Evolutionary conservation across 768 basidiomycete genomes (phyloP).

Genomic region (Amanita pallidorosea): DNA sequence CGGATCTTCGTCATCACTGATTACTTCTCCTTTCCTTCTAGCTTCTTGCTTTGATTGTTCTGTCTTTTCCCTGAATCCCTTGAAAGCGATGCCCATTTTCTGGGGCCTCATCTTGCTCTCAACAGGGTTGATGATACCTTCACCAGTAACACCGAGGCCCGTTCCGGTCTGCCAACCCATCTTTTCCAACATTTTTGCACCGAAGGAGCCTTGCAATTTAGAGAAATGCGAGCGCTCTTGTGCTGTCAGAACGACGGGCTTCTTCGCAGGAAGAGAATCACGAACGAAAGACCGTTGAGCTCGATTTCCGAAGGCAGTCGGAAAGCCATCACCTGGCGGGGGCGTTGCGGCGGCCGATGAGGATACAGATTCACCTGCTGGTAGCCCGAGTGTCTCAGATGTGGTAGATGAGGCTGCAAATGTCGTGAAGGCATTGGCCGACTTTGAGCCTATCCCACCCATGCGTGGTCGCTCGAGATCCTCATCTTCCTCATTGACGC

Average conservation of each 20-base stretch:
- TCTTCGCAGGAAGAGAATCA: conserved; percentile 32
- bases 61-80: conserved; percentile 83
- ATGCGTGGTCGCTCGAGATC: conserved; percentile 24
- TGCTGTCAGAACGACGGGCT: conserved; percentile 43
- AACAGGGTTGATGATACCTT: conserved; percentile 82
- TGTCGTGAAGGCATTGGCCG: conserved; percentile 14
- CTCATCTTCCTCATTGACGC: conserved; percentile 39
- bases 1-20: conserved; percentile 58
- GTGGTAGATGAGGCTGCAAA: conserved; percentile 17
- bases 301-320: conserved; percentile 29
- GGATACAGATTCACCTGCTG: conserved; percentile 7
- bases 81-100: conserved; percentile 80
- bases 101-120: conserved; percentile 79
- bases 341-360: conserved; percentile 13
- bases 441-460: conserved; percentile 28
- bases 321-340: conserved; percentile 17
- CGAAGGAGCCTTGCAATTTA: conserved; percentile 67
- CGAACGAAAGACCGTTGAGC: conserved; percentile 38
- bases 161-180: conserved; percentile 89
- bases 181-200: conserved; percentile 85
- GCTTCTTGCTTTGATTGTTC: conserved; percentile 79
- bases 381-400: too few relatives aligned
- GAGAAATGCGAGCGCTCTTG: conserved; percentile 74
- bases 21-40: conserved; percentile 55
- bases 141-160: conserved; percentile 64